phyloP scores from a whole-genome alignment of 2,329 filamentous ascomycete species.

The Nannizzia gypsea region DNA sequence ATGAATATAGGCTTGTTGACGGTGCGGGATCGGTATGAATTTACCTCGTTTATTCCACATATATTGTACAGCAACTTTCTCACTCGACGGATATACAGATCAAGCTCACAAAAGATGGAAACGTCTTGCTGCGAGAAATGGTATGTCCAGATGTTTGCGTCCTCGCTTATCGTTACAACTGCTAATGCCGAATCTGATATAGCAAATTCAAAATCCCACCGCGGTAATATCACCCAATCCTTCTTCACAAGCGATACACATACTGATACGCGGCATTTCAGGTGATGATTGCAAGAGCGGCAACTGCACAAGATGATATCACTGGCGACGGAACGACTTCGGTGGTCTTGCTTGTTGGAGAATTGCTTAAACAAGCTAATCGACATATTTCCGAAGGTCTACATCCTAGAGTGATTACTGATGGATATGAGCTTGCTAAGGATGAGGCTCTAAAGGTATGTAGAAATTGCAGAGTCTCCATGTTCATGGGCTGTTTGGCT shows the following conservation, averaged over 20 bases:
- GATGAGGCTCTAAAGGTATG: constrained; percentile 72
- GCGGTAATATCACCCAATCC: constrained; percentile 47
- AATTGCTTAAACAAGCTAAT: constrained; percentile 94
- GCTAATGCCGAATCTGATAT: constrained; percentile 1
- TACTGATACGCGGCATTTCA: constrained; percentile 15
- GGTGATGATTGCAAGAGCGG: constrained; percentile 65
- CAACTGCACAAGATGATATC: constrained; percentile 96
- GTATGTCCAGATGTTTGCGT: constrained; percentile 24
- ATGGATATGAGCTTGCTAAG: constrained; percentile 96
- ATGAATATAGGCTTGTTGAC: constrained; percentile 44
- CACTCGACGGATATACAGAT: constrained; percentile 45
- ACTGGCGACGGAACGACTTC: constrained; percentile 96
- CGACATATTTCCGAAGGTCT: constrained; percentile 94
- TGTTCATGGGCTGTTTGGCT: not conserved
- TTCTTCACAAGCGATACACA: constrained; percentile 7
- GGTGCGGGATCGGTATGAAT: constrained; percentile 46
- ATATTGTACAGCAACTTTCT: not conserved
- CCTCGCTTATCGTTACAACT: not conserved
- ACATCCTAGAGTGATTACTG: constrained; percentile 90
- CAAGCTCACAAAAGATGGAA: constrained; percentile 98
- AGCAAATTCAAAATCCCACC: constrained; percentile 96
- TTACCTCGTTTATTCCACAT: not conserved
- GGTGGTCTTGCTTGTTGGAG: constrained; percentile 86
- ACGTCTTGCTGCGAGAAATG: constrained; percentile 63
- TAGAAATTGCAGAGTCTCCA: not conserved